Base-by-base conservation (phyloP, 169 alveolate species). In the Plasmodium malariae region DNA sequence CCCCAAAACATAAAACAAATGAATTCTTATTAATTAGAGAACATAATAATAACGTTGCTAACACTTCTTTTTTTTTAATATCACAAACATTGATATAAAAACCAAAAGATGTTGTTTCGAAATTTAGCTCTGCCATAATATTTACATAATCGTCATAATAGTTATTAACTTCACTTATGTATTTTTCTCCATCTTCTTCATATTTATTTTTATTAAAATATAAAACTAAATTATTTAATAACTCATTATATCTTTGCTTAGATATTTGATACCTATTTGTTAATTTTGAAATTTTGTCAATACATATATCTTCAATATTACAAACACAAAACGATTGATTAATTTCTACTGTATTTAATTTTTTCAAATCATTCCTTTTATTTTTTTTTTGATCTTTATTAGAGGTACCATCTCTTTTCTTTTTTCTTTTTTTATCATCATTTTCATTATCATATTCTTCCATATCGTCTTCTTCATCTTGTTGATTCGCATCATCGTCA, bases 121-220 rank as follows among this genome's bases (percentile, higher is more conserved):
- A 83, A 6, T 83, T 83, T 26, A 83, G 19, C 21, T 83, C 91
- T 12, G 91, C 59, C 85, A 83, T 68, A 14, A 83, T 83, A 45
- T 83, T 83, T 40, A 68, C 65, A 43, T 83, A 83, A 54, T 83
- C 91, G 2, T 83, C 91, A 51, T 83, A 83, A n/a, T 83, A 83
- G 7, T 43, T 68, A 59, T 67, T 83, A 1, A 83, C 91, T 24
- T 83, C 91, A 54, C 43, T 55, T 32, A 83, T 83, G 36, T 83
- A 83, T 68, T 83, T 83, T 37, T 83, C 91, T 19, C 91, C 91
- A 28, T 83, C 91, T 83, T 83, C 91, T 49, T 83, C 91, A 49
- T 51, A 68, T 28, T 83, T 83, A 83, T 83, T 83, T 65, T 83
- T 83, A 54, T 68, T 83, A 54, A 83, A 83, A 83, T 83, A 83